Base-by-base conservation (phyloP, 169 alveolate species). In the Eimeria maxima region DNA sequence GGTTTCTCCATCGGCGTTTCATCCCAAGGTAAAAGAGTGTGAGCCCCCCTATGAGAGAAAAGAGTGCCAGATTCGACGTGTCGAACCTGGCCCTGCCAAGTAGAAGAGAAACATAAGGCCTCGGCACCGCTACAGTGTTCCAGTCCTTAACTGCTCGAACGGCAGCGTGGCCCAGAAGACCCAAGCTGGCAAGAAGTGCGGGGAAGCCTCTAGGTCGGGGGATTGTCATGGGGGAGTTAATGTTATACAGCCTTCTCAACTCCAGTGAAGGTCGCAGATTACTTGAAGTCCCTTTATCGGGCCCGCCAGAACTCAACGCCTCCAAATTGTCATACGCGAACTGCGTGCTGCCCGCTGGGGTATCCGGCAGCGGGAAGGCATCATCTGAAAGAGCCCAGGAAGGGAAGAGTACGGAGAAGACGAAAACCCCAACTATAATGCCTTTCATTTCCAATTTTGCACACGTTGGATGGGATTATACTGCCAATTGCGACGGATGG, bases 121-220 rank as follows among this genome's bases (percentile, higher is more conserved):
- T 50, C 44, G 94, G 94, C 29, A 87, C 16, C 8, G 83, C 47
- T 14, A 22, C n/a, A 16, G 94, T 87, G 60, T 45, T 13, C 83
- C 81, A 87, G 33, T 44, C 83, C 83, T 24, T 87, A 11, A 16
- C 22, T 13, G 67, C 94, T 33, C 65, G 94, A 6, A 22, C 22
- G 16, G 76, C 94, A 8, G 94, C 94, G 29, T 87, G 94, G 44
- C 94, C 94, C 57, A 87, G 47, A 22, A 87, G 63, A 1, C 67
- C 80, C 47, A 44, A 4, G 50, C 94, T 65, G 69, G 60, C 81
- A 63, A 87, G 44, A 55, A 87, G 65, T 29, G 94, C 78, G 3
- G 83, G 94, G 7, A 87, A 60, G 14, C 94, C 94, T 47, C 22
- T 87, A 20, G 67, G 94, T 8, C 83, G 94, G 22, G 94, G 94